phyloP scores from a whole-genome alignment of 208 protist genomes.

The Trypanosoma congolense region DNA sequence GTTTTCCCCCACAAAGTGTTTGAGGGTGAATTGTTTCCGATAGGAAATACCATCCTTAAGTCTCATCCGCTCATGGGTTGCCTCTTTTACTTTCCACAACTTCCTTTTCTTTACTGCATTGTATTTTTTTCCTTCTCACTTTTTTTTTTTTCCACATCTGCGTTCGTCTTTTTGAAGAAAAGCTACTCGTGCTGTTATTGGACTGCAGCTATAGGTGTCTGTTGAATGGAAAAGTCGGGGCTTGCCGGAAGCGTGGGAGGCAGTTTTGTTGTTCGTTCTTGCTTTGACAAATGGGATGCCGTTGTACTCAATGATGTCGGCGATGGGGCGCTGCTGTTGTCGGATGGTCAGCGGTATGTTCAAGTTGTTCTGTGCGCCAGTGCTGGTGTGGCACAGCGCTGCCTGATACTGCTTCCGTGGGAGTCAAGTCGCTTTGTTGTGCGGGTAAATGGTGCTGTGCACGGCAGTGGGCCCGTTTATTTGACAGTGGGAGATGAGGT shows the following conservation, averaged over 20 bases:
- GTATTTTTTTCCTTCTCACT: neutral
- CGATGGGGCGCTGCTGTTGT: constrained; percentile 24
- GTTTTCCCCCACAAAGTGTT: no score
- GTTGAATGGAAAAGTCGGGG: neutral
- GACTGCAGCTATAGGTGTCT: neutral
- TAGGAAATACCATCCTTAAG: no score
- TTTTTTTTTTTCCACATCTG: neutral
- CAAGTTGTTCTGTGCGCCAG: constrained; percentile 9
- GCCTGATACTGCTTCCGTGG: constrained; percentile 18
- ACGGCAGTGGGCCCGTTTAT: constrained; percentile 18
- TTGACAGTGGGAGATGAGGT: constrained; percentile 22
- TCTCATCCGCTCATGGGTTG: no score
- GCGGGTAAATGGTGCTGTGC: constrained; percentile 19
- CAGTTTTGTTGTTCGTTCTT: constrained; percentile 1
- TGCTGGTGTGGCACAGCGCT: neutral
- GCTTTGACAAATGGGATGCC: constrained; percentile 10
- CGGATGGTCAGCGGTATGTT: constrained; percentile 14
- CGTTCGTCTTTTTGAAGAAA: no score
- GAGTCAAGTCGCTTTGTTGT: constrained; percentile 10
- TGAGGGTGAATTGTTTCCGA: no score
- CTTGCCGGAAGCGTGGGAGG: neutral
- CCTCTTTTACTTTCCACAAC: no score
- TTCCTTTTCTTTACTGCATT: no score
- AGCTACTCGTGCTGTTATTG: neutral
- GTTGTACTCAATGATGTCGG: constrained; percentile 16